phyloP scores from a whole-genome alignment of 2,329 filamentous ascomycete genomes.

The Parascedosporium putredinis region DNA sequence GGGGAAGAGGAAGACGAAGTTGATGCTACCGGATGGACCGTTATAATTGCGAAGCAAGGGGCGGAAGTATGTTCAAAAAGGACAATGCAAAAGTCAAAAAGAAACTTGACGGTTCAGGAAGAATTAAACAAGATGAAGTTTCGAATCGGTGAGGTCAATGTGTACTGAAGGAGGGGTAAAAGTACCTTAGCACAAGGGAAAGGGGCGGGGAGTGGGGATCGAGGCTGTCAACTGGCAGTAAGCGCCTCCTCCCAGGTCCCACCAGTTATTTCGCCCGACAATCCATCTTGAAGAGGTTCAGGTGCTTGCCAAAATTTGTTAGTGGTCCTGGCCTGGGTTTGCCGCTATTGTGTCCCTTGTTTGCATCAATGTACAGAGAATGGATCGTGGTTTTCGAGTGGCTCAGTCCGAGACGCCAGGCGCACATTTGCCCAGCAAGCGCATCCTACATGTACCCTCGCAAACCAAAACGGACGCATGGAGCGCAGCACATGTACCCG shows the following conservation, averaged over 20 bases:
- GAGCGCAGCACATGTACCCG: too few species aligned
- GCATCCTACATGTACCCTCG: too few species aligned
- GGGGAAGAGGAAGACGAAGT: not conserved
- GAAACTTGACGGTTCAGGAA: not conserved
- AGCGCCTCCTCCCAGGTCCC: not conserved
- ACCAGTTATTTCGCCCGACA: not conserved
- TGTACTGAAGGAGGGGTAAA: not conserved
- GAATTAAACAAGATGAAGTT: not conserved
- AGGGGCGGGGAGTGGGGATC: not conserved
- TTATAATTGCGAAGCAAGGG: not conserved
- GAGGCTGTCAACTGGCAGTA: not conserved
- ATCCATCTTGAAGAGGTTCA: too few species aligned
- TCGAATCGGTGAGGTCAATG: conserved; percentile 2
- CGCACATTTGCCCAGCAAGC: too few species aligned
- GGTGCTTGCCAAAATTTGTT: too few species aligned
- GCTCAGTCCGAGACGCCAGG: too few species aligned
- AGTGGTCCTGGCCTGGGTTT: too few species aligned
- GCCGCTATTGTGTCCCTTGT: too few species aligned
- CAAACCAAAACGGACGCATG: too few species aligned
- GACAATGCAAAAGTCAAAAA: not conserved
- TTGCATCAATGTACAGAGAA: too few species aligned
- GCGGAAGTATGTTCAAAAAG: not conserved
- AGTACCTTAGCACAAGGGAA: not conserved
- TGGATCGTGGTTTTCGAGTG: too few species aligned
- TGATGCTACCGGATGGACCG: not conserved